Percentiles rank a stretch among this genome's conserved stretches.
Evolutionary conservation across 1,284 basidiomycete genomes (phyloP).

Genomic region (Xanthoconium separans): DNA sequence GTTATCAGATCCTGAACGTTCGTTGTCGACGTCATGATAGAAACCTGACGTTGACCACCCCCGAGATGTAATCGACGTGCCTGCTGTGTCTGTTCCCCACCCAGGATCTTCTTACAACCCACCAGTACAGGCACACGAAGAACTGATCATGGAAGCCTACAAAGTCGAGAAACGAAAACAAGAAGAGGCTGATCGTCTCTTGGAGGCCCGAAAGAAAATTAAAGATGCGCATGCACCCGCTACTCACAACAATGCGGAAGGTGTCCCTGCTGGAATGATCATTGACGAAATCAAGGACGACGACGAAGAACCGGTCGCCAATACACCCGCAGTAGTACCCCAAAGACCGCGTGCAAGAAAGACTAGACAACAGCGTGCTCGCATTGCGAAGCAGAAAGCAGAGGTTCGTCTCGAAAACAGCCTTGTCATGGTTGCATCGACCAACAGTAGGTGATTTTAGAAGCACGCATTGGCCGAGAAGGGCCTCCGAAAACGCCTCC

Average conservation of each 20-base stretch:
- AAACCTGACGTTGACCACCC: constrained; percentile 49
- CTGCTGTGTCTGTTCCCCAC: constrained; percentile 76
- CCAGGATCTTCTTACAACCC: constrained; percentile 96
- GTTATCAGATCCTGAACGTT: neutral
- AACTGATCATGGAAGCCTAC: constrained; percentile 71
- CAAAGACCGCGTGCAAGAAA: constrained; percentile 62
- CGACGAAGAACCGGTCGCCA: constrained; percentile 35
- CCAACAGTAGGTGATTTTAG: constrained; percentile 34
- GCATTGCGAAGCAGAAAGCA: constrained; percentile 55
- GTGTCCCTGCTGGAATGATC: constrained; percentile 56
- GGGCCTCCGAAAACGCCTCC: constrained; percentile 55
- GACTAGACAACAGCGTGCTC: constrained; percentile 70
- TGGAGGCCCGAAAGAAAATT: constrained; percentile 55
- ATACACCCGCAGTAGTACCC: constrained; percentile 33
- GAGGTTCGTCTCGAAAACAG: constrained; percentile 47
- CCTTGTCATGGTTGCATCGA: neutral
- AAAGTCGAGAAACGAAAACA: constrained; percentile 64
- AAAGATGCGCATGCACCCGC: constrained; percentile 41
- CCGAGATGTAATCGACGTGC: constrained; percentile 53
- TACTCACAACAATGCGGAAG: constrained; percentile 23
- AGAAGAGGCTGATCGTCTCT: constrained; percentile 54
- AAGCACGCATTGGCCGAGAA: constrained; percentile 64
- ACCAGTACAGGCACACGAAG: constrained; percentile 71
- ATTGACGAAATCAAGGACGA: constrained; percentile 48
- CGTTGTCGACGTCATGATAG: constrained; percentile 30